These are phyloP conservation scores for Talaromyces stipitatus DNA, from an alignment of 495 filamentous ascomycete species.

Conservation along the genomic window DNA sequence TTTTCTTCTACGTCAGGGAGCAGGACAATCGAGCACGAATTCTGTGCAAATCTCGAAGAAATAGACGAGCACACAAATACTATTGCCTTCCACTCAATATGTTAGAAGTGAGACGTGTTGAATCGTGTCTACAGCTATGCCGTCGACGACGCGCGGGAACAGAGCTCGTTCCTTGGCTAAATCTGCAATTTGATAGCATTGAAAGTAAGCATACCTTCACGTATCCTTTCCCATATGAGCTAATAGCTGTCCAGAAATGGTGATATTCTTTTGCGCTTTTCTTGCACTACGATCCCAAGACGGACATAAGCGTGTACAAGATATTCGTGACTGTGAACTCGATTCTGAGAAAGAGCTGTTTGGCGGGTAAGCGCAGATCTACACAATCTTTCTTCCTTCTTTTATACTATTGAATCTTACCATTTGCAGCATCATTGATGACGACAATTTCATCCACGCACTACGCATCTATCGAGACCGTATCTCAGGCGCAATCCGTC, in stretches of 20 bases:
- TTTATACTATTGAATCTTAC: slow-evolving; percentile 13
- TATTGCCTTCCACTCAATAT: slow-evolving; percentile 44
- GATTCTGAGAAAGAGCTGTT: slow-evolving; percentile 58
- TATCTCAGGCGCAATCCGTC: slow-evolving; percentile 50
- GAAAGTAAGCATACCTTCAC: slow-evolving; percentile 39
- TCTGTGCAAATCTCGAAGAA: slow-evolving; percentile 40
- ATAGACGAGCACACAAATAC: slow-evolving; percentile 30
- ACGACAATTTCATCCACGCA: slow-evolving; percentile 62
- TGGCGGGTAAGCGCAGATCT: slow-evolving; percentile 48
- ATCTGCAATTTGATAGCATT: slow-evolving; percentile 48
- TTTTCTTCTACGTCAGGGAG: slow-evolving; percentile 49
- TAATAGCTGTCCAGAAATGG: slow-evolving; percentile 45
- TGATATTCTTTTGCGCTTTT: slow-evolving; percentile 72
- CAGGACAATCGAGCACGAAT: slow-evolving; percentile 50
- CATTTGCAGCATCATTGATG: slow-evolving; percentile 53
- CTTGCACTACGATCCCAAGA: slow-evolving; percentile 68
- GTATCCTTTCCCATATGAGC: background rate
- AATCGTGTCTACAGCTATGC: slow-evolving; percentile 48
- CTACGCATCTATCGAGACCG: slow-evolving; percentile 65
- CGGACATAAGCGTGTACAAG: slow-evolving; percentile 37
- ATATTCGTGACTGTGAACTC: slow-evolving; percentile 52
- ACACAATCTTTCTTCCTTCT: background rate
- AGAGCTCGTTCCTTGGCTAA: slow-evolving; percentile 46
- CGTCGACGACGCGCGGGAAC: slow-evolving; percentile 35
- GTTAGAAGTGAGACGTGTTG: slow-evolving; percentile 45